phyloP scores from a whole-genome alignment of 2,329 filamentous ascomycete genomes.

The Diaporthe ilicicola region DNA sequence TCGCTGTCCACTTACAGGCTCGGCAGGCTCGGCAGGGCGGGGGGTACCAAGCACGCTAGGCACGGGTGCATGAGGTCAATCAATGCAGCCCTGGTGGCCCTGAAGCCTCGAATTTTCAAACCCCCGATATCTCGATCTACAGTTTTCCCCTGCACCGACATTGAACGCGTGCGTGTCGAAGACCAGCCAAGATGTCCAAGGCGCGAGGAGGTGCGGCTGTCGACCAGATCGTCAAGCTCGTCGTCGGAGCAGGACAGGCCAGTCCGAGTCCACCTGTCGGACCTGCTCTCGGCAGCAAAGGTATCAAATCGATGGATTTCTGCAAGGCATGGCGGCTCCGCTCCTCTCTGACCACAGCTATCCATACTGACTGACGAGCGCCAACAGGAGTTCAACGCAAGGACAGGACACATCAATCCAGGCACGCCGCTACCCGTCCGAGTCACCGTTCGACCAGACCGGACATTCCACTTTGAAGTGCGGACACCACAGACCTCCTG shows the following conservation, averaged over 20 bases:
- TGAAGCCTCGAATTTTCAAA: conserved; percentile 20
- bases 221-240: conserved; percentile 92
- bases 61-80: conserved; percentile 26
- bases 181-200: conserved; percentile 60
- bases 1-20: conserved; percentile 30
- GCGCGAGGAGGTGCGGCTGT: conserved; percentile 49
- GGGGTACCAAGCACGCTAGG: conserved; percentile 8
- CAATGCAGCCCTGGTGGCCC: conserved; percentile 26
- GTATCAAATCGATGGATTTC: conserved; percentile 99
- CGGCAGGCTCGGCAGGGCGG: conserved; percentile 26
- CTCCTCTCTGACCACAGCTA: conserved; percentile 27
- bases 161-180: conserved; percentile 4
- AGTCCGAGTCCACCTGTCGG: conserved; percentile 95
- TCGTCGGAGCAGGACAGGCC: conserved; percentile 95
- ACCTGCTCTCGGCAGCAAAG: conserved; percentile 94
- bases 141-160: neutral
- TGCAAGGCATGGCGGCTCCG: conserved; percentile 76
- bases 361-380: conserved; percentile 35
- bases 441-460: conserved; percentile 91
- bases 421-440: conserved; percentile 91
- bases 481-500: conserved; percentile 95
- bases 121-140: conserved; percentile 21
- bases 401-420: conserved; percentile 82
- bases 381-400: conserved; percentile 90
- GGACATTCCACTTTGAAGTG: conserved; percentile 91